Evolutionary conservation across 177 flowering plant species (phyloP).

Genomic region (Vitis hybrid): DNA sequence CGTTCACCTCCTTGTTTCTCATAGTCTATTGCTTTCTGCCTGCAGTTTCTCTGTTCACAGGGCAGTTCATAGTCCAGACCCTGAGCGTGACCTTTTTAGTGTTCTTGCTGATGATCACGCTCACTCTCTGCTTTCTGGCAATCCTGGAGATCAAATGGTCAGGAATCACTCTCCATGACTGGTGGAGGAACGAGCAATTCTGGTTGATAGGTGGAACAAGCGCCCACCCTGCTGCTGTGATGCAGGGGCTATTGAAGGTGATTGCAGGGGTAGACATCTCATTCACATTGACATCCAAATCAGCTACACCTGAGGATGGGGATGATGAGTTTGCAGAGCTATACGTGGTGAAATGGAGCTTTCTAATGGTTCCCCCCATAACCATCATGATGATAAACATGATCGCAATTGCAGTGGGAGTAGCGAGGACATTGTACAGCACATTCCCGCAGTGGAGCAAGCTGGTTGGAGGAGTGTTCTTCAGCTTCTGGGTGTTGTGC

Average conservation of each 20-base stretch:
- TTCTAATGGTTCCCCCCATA: conserved; percentile 81
- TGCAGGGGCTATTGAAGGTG: conserved; percentile 82
- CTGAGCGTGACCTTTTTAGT: conserved; percentile 62
- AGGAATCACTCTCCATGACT: conserved; percentile 79
- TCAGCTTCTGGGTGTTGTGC: conserved; percentile 88
- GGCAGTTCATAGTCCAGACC: conserved; percentile 83
- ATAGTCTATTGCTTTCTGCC: conserved; percentile 80
- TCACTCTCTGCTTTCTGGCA: conserved; percentile 72
- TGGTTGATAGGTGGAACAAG: conserved; percentile 96
- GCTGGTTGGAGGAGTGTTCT: conserved; percentile 91
- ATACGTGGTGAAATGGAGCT: conserved; percentile 73
- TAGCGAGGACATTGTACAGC: conserved; percentile 78
- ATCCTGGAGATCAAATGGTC: conserved; percentile 87
- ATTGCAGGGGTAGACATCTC: conserved; percentile 88
- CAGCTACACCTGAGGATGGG: conserved; percentile 64
- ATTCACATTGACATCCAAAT: conserved; percentile 84
- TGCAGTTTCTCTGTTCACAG: conserved; percentile 79
- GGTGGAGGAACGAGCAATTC: conserved; percentile 97
- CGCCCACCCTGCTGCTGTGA: conserved; percentile 89
- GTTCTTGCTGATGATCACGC: conserved; percentile 58
- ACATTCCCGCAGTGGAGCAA: conserved; percentile 86
- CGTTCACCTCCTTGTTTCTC: conserved; percentile 82
- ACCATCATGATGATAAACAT: conserved; percentile 81
- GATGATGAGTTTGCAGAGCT: conserved; percentile 86
- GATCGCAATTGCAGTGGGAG: conserved; percentile 78